Percentiles rank a stretch among this genome's conserved stretches.
Evolutionary conservation across 176 grass and related monocot genomes (phyloP).

Genomic region (Hsuehochloa calcarea): DNA sequence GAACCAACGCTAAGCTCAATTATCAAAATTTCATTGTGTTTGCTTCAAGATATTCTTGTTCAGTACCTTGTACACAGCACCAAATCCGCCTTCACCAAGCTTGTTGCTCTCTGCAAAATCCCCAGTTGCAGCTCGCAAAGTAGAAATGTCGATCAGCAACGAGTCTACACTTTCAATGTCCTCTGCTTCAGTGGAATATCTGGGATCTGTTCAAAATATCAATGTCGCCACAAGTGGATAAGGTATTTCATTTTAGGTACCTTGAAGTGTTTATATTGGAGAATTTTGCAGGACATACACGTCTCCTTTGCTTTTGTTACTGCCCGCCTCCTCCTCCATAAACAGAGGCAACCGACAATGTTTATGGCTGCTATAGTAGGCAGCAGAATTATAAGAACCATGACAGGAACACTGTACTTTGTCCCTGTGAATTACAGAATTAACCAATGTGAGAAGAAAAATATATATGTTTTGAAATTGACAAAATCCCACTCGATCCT

Average conservation of each 20-base stretch:
- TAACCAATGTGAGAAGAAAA: not conserved
- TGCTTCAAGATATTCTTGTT: not conserved
- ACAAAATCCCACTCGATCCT: too few species aligned
- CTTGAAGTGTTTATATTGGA: not conserved
- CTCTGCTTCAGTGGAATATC: not conserved
- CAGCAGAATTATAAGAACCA: constrained; percentile 26
- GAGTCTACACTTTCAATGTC: constrained; percentile 27
- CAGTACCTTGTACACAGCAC: constrained; percentile 37
- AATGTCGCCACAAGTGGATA: not conserved
- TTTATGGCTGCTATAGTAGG: constrained; percentile 33
- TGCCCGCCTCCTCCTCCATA: not conserved
- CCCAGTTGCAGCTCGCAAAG: constrained; percentile 32
- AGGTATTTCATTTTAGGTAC: not conserved
- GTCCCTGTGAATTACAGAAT: constrained; percentile 3
- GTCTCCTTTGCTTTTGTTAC: not conserved
- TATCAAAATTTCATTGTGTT: not conserved
- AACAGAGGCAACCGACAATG: constrained; percentile 28
- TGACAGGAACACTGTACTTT: not conserved
- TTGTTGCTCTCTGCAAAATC: constrained; percentile 44
- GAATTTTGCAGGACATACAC: constrained; percentile 15
- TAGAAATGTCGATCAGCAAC: constrained; percentile 39
- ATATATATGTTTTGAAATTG: too few species aligned
- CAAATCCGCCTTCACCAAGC: constrained; percentile 29
- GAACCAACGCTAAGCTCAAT: too few species aligned
- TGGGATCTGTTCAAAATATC: not conserved